phyloP scores from a whole-genome alignment of 179 eudicot genomes.

The Pouteria campechiana region DNA sequence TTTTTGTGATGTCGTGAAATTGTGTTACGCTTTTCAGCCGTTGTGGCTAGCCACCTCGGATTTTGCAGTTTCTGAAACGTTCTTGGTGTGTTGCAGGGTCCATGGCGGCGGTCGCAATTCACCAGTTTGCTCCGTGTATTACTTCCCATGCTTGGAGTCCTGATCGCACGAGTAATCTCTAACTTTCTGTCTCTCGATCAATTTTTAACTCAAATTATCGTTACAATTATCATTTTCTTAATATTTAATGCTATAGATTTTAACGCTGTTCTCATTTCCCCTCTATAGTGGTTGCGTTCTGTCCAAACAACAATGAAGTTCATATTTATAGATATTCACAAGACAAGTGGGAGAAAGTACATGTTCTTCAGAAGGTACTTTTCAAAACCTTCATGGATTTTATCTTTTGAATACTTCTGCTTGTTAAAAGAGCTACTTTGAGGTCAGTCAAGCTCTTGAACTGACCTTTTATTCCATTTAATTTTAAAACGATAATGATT shows the following conservation, averaged over 20 bases:
- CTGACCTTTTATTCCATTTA: neutral
- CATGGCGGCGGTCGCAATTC: constrained; percentile 63
- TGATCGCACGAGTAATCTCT: constrained; percentile 55
- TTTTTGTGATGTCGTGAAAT: no score
- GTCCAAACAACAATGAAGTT: constrained; percentile 92
- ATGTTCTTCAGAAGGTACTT: constrained; percentile 82
- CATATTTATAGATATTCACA: constrained; percentile 61
- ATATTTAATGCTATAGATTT: no score
- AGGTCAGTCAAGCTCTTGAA: neutral
- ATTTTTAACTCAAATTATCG: no score
- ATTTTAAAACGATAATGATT: no score
- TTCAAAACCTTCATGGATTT: neutral
- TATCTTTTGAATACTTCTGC: neutral
- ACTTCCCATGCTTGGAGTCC: constrained; percentile 98
- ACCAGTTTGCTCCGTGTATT: constrained; percentile 77
- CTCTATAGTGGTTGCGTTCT: constrained; percentile 78
- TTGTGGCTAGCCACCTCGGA: no score
- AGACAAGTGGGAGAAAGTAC: constrained; percentile 84
- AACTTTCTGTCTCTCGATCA: constrained; percentile 2
- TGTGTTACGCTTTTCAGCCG: no score
- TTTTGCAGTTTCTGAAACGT: no score
- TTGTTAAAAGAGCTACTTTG: neutral
- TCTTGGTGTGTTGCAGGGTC: neutral
- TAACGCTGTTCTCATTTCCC: no score
- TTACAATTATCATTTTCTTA: neutral